Percentiles rank a stretch among this genome's conserved stretches.
Evolutionary conservation across 768 basidiomycete genomes (phyloP).

Genomic region (Leccinum obscurum): DNA sequence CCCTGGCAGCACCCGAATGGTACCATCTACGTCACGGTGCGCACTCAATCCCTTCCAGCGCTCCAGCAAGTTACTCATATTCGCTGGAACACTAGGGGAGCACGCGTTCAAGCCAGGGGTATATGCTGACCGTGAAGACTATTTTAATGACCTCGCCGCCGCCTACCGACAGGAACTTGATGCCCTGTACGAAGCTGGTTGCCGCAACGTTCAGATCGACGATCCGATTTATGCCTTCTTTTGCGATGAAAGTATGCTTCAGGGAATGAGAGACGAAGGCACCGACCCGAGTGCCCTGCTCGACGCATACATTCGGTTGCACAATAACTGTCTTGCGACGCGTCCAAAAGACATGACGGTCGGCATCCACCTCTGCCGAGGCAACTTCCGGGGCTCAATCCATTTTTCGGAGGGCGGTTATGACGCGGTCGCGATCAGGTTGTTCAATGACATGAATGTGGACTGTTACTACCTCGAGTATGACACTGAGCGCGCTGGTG

Average conservation of each 20-base stretch:
- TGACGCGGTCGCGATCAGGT: slow-evolving; percentile 42
- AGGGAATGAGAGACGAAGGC: slow-evolving; percentile 59
- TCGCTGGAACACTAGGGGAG: slow-evolving; percentile 13
- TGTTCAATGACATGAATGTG: slow-evolving; percentile 46
- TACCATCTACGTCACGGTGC: slow-evolving; percentile 68
- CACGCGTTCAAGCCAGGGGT: slow-evolving; percentile 22
- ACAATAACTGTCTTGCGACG: slow-evolving; percentile 38
- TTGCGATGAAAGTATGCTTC: slow-evolving; percentile 56
- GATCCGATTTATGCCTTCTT: slow-evolving; percentile 59
- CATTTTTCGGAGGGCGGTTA: slow-evolving; percentile 50
- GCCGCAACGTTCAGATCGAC: slow-evolving; percentile 45
- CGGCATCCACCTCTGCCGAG: slow-evolving; percentile 47
- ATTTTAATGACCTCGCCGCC: slow-evolving; percentile 48
- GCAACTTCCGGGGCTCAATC: slow-evolving; percentile 30
- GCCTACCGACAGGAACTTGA: slow-evolving; percentile 48
- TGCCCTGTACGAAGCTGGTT: slow-evolving; percentile 45
- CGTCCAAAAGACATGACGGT: slow-evolving; percentile 41
- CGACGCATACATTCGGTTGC: slow-evolving; percentile 52
- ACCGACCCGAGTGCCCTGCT: slow-evolving; percentile 66
- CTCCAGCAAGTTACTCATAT: not conserved
- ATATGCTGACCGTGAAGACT: slow-evolving; percentile 36
- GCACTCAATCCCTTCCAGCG: not conserved
- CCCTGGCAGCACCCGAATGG: slow-evolving; percentile 71
- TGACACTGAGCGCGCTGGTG: slow-evolving; percentile 47
- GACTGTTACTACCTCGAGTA: slow-evolving; percentile 50